A percentile compares a stretch with the other conserved stretches of the same genome.
These are phyloP conservation scores for Naumovozyma castellii DNA, from an alignment of 805 yeast species.

Conservation along the genomic window DNA sequence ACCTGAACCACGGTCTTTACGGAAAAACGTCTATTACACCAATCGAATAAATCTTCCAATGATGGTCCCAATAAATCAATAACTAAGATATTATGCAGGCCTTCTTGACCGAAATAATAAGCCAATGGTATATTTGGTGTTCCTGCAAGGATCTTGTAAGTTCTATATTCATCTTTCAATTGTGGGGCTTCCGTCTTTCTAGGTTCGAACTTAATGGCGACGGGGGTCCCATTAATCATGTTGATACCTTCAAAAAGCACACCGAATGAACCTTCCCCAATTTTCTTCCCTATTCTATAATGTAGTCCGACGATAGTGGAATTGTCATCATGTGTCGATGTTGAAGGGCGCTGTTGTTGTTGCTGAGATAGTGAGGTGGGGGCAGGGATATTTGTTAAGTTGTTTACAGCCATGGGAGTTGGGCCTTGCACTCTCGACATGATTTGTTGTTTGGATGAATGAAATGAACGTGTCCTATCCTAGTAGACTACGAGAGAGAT, in stretches of 20 bases:
- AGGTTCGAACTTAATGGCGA: constrained; percentile 95
- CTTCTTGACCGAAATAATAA: constrained; percentile 96
- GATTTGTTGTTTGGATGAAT: background rate
- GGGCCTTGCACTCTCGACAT: background rate
- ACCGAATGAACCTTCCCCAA: constrained; percentile 98
- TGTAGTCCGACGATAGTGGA: constrained; percentile 70
- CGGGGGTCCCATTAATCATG: constrained; percentile 75
- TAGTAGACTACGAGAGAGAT: too few species aligned
- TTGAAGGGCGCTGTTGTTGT: background rate
- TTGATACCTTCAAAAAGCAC: constrained; percentile 94
- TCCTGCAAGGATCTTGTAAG: constrained; percentile 83
- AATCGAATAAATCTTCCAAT: constrained; percentile 90
- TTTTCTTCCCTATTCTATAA: constrained; percentile 92
- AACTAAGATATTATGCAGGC: constrained; percentile 88
- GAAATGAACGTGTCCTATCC: too few species aligned
- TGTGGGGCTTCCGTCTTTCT: constrained; percentile 97
- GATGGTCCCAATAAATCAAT: constrained; percentile 94
- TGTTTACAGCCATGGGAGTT: constrained; percentile 7
- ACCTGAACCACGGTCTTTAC: constrained; percentile 88
- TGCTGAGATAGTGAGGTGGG: background rate
- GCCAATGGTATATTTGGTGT: constrained; percentile 85
- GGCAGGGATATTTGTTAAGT: constrained; percentile 3
- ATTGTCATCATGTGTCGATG: constrained; percentile 2
- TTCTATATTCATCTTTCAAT: constrained; percentile 88
- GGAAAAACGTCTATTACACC: constrained; percentile 90